Percentiles rank a stretch among this genome's conserved stretches.
Evolutionary conservation across 2,329 filamentous ascomycete genomes (phyloP).

Genomic region (Aspergillus sp.): DNA sequence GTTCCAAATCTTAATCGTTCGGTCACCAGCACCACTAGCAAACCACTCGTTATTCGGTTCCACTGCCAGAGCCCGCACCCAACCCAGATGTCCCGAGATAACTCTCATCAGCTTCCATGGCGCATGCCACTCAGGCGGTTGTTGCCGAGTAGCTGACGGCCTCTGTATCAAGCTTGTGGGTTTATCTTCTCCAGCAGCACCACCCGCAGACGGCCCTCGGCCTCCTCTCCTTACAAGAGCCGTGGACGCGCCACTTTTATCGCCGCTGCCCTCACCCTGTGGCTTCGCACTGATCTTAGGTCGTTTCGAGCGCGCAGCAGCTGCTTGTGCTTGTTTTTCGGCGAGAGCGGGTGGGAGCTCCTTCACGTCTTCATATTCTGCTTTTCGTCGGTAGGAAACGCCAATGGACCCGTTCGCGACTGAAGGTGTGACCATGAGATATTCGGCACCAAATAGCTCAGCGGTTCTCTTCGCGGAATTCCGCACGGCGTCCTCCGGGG

Average conservation of each 20-base stretch:
- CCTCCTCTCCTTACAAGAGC: constrained; percentile 52
- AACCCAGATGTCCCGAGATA: constrained; percentile 92
- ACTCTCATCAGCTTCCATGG: constrained; percentile 99
- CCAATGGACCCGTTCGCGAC: constrained; percentile 44
- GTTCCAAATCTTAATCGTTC: constrained; percentile 99
- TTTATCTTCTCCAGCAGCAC: constrained; percentile 44
- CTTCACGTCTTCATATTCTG: constrained; percentile 75
- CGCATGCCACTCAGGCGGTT: constrained; percentile 91
- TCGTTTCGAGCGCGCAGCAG: constrained; percentile 63
- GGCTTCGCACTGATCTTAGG: constrained; percentile 54
- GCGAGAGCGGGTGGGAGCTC: constrained; percentile 76
- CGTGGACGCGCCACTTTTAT: constrained; percentile 51
- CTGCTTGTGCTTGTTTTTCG: constrained; percentile 72
- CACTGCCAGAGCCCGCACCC: constrained; percentile 85
- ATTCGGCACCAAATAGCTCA: constrained; percentile 49
- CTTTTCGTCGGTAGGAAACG: constrained; percentile 46
- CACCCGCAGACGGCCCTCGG: constrained; percentile 26
- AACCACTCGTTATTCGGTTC: constrained; percentile 99
- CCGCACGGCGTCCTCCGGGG: constrained; percentile 40
- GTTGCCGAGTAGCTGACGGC: constrained; percentile 61
- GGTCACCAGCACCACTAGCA: constrained; percentile 88
- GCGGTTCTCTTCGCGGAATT: constrained; percentile 47
- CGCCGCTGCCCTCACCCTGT: constrained; percentile 43
- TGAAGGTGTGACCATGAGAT: constrained; percentile 45
- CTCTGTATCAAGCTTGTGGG: constrained; percentile 63